Evolutionary conservation across 164 flowering plant genomes (phyloP), one percentile per base, ranked within the genome.

Genomic region (Aristolochia fimbriata): DNA sequence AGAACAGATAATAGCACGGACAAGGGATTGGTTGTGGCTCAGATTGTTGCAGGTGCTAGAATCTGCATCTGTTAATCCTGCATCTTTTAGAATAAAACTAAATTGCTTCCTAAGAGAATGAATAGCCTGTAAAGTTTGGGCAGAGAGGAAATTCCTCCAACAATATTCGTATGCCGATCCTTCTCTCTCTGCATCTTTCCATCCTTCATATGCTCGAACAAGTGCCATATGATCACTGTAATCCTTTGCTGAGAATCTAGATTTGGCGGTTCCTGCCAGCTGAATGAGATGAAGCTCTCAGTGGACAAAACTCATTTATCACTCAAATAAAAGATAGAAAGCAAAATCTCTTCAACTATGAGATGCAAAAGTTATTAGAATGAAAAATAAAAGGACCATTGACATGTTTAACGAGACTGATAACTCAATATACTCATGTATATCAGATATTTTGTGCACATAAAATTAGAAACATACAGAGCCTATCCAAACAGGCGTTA

Each of bases 201-300:
- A 93, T 66, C 99, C 99, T 80, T 93, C 99, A 71, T 82, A 90
- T 56, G 99, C 97, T 70, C 99, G 97, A 46, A 93, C 99, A 70
- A 90, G 96, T 47, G 99, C 99, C 99, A 93, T 93, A 66, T 93
- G 99, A 64, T 93, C 99, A 80, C 99, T 93, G 71, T 93, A 90
- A 71, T 93, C 99, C 73, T 93, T 93, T 23, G 96, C 99, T 46
- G 97, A 93, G 73, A 90, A 93, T 71, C 95, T 85, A 55, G 96
- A 81, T 73, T 93, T 93, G 55, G 99, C 99, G 14, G 86, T 82
- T 64, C 95, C 96, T 57, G 99, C 99, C 60, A 86, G 71, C 97
- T 93, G 73, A 61, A 74, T n/a, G 15, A 75, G 21, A 68, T 24
- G 59, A 62, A 50, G 43, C 43, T 37, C 43, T 37, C 43, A 37